Conservation (phyloP, 1,284 basidiomycete species). For the Trametes pubescens region DNA sequence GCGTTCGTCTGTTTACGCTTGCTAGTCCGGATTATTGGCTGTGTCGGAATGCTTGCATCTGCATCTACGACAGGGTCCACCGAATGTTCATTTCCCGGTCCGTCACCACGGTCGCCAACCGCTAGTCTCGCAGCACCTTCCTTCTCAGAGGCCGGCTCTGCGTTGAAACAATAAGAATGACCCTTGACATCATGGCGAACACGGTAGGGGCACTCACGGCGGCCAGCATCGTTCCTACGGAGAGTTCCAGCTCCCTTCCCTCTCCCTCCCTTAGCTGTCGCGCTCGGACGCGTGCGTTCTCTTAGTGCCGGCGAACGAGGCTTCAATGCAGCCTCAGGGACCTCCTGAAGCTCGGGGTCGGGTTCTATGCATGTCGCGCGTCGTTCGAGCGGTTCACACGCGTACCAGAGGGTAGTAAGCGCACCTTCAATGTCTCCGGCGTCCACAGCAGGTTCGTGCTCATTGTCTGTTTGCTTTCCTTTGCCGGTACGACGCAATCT, state of each 20-base stretch:
- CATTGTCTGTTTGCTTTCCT: constrained; percentile 3
- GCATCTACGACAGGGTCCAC: too few species aligned
- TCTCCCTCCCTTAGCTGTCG: constrained; percentile 6
- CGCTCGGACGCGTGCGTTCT: neutral
- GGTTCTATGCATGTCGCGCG: neutral
- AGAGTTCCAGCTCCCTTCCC: neutral
- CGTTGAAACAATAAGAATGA: neutral
- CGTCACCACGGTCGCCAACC: too few species aligned
- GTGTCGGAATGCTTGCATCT: too few species aligned
- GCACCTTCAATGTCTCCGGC: constrained; percentile 8
- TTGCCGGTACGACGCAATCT: constrained; percentile 19
- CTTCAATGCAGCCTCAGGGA: constrained; percentile 1
- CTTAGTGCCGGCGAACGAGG: neutral
- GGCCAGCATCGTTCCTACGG: neutral
- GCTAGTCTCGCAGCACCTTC: neutral
- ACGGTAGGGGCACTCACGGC: neutral
- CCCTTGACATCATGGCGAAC: neutral
- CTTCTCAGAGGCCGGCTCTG: neutral
- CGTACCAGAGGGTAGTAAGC: neutral
- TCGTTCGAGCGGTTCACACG: neutral
- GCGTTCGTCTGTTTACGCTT: too few species aligned
- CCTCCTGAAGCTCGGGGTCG: neutral
- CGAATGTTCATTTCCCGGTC: too few species aligned
- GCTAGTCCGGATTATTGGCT: too few species aligned
- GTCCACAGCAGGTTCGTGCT: neutral